Percentiles rank a stretch among this genome's conserved stretches.
Conservation (phyloP, 192 early-diverging fungal species). For the Diversispora eburnea region DNA sequence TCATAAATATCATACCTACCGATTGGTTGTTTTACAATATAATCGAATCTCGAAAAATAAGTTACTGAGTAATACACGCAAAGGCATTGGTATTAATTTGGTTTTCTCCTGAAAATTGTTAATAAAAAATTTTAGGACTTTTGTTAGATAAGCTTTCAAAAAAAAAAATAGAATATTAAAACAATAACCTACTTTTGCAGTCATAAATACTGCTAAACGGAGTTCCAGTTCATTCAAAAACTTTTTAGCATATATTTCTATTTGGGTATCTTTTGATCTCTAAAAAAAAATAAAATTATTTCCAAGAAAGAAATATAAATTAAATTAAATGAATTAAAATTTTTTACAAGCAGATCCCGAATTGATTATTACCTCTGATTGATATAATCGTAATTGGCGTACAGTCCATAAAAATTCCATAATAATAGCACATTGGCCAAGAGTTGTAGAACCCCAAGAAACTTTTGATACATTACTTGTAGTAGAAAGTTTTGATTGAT, state of each 20-base stretch:
- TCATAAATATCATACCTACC: slow-evolving; percentile 25
- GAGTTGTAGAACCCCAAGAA: slow-evolving; percentile 48
- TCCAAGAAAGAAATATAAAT: neutral
- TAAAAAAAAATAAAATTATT: neutral
- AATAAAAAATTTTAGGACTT: neutral
- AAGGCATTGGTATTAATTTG: slow-evolving; percentile 44
- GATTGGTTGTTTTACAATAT: slow-evolving; percentile 52
- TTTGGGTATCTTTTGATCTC: slow-evolving; percentile 34
- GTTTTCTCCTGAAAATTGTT: slow-evolving; percentile 40
- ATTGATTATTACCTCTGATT: neutral
- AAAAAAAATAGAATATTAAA: neutral
- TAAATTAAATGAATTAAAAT: too few relatives aligned
- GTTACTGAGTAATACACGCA: slow-evolving; percentile 47
- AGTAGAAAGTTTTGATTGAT: neutral
- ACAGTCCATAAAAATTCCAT: slow-evolving; percentile 51
- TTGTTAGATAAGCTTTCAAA: too few relatives aligned
- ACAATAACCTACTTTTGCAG: slow-evolving; percentile 33
- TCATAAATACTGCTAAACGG: slow-evolving; percentile 46
- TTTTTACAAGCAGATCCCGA: too few relatives aligned
- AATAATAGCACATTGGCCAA: slow-evolving; percentile 52
- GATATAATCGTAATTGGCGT: slow-evolving; percentile 31
- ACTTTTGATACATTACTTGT: neutral
- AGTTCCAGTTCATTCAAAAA: slow-evolving; percentile 56
- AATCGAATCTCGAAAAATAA: slow-evolving; percentile 54
- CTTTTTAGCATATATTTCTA: slow-evolving; percentile 51